Evolutionary conservation across 2,329 filamentous ascomycete species (phyloP), one percentile per base, ranked within the genome.

Genomic region (Pestalotiopsis sp.): DNA sequence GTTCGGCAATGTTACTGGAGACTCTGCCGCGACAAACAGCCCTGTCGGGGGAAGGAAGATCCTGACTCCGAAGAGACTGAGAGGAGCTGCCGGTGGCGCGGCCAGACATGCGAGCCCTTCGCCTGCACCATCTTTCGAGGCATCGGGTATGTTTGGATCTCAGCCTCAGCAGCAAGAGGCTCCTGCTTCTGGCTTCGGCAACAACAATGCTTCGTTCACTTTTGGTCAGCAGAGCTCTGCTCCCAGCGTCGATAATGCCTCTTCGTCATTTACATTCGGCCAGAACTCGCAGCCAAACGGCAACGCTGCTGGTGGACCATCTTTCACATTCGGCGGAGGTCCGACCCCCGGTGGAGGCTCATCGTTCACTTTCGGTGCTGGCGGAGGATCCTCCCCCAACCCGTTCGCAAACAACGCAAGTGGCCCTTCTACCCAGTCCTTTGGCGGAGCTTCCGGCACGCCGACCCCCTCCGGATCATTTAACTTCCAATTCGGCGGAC

Each of bases 131-230:
- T 64, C 75, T 23, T 66, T 66, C 45, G 57, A 39, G 2, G 64
- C 31, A 20, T 66, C 68, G 7, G 49, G 62, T 14, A 38, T 80
- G 69, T 85, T 86, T 72, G 79, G 77, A 63, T 80, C 80, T 39
- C 82, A 81, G 66, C 80, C 80, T 17, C 81, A 85, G 74, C 83
- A 84, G 70, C 80, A 85, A 56, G 56, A 67, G 39, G 65, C 68
- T 9, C 41, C 74, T 23, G 62, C 73, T 3, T 56, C 72, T 57
- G 58, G 71, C 11, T 67, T 68, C 17, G 73, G 73, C 13, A 72
- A 72, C 36, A 74, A 45, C 31, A 67, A 63, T 38, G n/a, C 73
- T 9, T 38, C 70, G 14, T 70, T 75, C 64, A 70, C 68, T 39
- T 76, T 75, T 63, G 74, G 73, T 20, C 70, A 64, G 11, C 39